Evolutionary conservation across 805 yeast species (phyloP).

Genomic region (Saturnispora galanensis): DNA sequence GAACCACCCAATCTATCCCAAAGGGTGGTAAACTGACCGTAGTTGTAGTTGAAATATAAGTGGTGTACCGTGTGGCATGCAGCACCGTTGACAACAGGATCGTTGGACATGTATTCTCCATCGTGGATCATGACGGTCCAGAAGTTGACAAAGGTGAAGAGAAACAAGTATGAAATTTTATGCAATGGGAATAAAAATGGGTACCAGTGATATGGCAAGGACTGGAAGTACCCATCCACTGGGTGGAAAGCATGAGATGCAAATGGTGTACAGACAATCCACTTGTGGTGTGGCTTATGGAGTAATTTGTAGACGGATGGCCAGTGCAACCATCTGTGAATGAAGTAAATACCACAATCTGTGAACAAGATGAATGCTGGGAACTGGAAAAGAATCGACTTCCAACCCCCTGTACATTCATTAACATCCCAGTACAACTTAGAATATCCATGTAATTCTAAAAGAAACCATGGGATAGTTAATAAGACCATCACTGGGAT

Average conservation of each 20-base stretch:
- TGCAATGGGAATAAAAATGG: constrained; percentile 91
- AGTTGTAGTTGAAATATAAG: constrained; percentile 92
- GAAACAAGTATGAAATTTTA: constrained; percentile 67
- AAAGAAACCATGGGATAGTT: constrained; percentile 83
- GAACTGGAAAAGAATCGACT: constrained; percentile 53
- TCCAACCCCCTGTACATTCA: constrained; percentile 59
- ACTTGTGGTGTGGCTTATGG: constrained; percentile 98
- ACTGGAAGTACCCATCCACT: constrained; percentile 89
- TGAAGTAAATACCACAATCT: constrained; percentile 83
- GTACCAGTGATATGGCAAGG: constrained; percentile 85
- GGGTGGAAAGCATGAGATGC: constrained; percentile 99
- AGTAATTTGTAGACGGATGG: constrained; percentile 75
- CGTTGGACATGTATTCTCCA: constrained; percentile 89
- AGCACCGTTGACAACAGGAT: constrained; percentile 92
- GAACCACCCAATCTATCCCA: constrained; percentile 97
- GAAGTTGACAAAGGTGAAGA: constrained; percentile 87
- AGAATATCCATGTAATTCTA: constrained; percentile 79
- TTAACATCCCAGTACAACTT: constrained; percentile 58
- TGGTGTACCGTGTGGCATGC: constrained; percentile 98
- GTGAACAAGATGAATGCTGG: constrained; percentile 85
- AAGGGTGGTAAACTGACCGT: constrained; percentile 94
- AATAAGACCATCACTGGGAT: constrained; percentile 83
- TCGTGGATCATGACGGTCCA: constrained; percentile 99
- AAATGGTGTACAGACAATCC: constrained; percentile 97
- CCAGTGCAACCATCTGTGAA: constrained; percentile 92